These are phyloP conservation scores for Colletotrichum orbiculare DNA, from an alignment of 2,329 filamentous ascomycete genomes.

Conservation along the genomic window DNA sequence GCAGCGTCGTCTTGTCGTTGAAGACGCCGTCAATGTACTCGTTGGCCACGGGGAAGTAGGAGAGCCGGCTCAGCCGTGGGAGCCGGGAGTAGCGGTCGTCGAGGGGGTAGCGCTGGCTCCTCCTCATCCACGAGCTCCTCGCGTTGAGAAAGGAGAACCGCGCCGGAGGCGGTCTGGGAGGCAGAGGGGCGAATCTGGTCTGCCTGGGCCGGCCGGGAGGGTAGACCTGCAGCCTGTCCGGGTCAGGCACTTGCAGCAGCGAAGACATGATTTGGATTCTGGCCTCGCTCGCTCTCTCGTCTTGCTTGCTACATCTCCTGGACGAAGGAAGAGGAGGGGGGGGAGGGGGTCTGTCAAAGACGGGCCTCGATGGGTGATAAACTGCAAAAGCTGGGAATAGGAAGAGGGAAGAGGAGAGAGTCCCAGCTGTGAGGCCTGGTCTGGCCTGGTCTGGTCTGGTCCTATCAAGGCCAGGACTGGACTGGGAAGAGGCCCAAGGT, in stretches of 20 bases:
- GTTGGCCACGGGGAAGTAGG: conserved; percentile 35
- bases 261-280: conserved; percentile 22
- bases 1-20: conserved; percentile 36
- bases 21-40: conserved; percentile 38
- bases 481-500: not conserved
- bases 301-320: too few relatives aligned
- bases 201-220: conserved; percentile 25
- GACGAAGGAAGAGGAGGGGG: not conserved
- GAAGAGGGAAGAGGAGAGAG: not conserved
- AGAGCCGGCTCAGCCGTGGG: conserved; percentile 29
- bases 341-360: conserved; percentile 19
- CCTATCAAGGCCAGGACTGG: conserved; percentile 21
- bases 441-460: conserved; percentile 4
- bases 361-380: conserved; percentile 32
- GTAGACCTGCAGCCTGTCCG: conserved; percentile 23
- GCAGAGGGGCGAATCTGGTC: conserved; percentile 34
- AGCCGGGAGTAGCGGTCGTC: conserved; percentile 12
- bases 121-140: conserved; percentile 33
- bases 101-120: conserved; percentile 22
- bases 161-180: conserved; percentile 21
- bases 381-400: conserved; percentile 17
- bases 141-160: conserved; percentile 22
- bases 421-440: conserved; percentile 1
- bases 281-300: too few relatives aligned
- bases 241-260: conserved; percentile 27